phyloP scores from a whole-genome alignment of 768 basidiomycete genomes.

The Termitomyces sp. region DNA sequence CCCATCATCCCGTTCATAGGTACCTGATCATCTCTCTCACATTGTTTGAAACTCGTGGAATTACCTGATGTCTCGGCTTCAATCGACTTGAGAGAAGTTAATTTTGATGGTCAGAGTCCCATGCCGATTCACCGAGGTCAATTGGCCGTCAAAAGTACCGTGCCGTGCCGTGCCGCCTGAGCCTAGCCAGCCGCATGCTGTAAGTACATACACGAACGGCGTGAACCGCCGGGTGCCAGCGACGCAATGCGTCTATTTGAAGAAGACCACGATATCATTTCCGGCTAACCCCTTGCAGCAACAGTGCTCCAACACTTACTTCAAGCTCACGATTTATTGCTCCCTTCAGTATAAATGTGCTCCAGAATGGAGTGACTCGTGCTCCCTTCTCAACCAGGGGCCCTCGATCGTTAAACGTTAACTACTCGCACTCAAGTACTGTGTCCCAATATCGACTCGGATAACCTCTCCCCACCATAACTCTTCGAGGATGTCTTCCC shows the following conservation, averaged over 20 bases:
- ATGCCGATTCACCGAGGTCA: too few species aligned
- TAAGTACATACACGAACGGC: neutral
- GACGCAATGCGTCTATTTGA: neutral
- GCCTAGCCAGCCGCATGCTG: neutral
- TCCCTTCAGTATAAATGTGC: neutral
- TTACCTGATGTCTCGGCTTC: too few species aligned
- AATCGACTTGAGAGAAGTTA: too few species aligned
- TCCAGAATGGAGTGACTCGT: slow-evolving; percentile 11
- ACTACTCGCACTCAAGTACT: neutral
- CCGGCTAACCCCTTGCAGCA: neutral
- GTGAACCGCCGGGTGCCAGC: neutral
- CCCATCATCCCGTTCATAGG: too few species aligned
- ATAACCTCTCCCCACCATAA: neutral
- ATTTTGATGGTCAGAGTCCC: too few species aligned
- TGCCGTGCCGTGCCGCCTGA: neutral
- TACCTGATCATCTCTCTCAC: too few species aligned
- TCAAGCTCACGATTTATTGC: neutral
- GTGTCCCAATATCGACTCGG: neutral
- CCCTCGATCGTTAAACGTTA: neutral
- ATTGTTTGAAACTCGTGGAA: too few species aligned
- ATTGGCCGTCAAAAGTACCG: neutral
- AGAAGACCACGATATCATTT: neutral
- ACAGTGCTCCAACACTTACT: neutral
- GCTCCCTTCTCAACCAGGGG: neutral
- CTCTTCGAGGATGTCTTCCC: slow-evolving; percentile 4